Percentiles rank a stretch among this genome's conserved stretches.
Evolutionary conservation across 2,329 filamentous ascomycete species (phyloP).

Genomic region (Cladosporium velox): DNA sequence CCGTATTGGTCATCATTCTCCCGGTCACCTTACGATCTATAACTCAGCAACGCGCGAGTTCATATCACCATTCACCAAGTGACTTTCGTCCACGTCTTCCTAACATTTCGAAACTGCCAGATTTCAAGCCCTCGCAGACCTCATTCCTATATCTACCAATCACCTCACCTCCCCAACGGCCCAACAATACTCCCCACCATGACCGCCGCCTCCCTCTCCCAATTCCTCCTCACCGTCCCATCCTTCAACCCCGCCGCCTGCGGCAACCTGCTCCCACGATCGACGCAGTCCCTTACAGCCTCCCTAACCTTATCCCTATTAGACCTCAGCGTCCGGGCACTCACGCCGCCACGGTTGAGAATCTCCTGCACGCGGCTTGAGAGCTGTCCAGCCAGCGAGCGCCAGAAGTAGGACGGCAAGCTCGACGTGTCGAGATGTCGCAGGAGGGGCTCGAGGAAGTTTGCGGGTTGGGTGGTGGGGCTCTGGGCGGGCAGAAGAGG

Average conservation of each 20-base stretch:
- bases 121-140: background rate
- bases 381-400: slow-evolving; percentile 77
- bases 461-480: slow-evolving; percentile 35
- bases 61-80: background rate
- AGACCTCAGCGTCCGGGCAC: slow-evolving; percentile 74
- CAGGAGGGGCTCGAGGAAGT: slow-evolving; percentile 68
- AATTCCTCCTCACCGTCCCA: slow-evolving; percentile 51
- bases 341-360: slow-evolving; percentile 76
- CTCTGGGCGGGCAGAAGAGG: slow-evolving; percentile 55
- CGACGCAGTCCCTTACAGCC: slow-evolving; percentile 78
- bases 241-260: slow-evolving; percentile 49
- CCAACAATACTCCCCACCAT: slow-evolving; percentile 85
- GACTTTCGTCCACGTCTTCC: background rate
- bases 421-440: slow-evolving; percentile 82
- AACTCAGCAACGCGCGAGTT: background rate
- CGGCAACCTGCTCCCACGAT: slow-evolving; percentile 72
- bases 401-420: slow-evolving; percentile 90
- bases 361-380: slow-evolving; percentile 81
- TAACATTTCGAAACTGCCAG: background rate
- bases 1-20: too few relatives aligned
- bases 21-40: too few relatives aligned
- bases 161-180: slow-evolving; percentile 38
- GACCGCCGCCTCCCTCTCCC: slow-evolving; percentile 90
- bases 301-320: slow-evolving; percentile 75
- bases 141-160: background rate